Percentiles rank a stretch among this genome's conserved stretches.
phyloP scores from a whole-genome alignment of 1,284 basidiomycete genomes.

The Apiotrichum sp. region DNA sequence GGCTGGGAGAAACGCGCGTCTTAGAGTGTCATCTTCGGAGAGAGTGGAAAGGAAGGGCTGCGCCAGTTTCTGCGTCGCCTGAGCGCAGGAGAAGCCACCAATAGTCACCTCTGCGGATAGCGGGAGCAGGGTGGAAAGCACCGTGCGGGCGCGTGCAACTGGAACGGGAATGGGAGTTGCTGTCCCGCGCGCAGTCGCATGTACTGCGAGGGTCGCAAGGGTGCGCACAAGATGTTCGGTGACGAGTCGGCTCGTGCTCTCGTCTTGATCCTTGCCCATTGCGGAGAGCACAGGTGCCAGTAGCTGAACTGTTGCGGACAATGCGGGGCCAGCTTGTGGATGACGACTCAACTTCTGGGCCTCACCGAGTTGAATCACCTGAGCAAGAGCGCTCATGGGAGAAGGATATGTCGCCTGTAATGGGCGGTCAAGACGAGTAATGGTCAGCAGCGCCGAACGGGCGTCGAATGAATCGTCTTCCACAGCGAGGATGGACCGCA shows the following conservation, averaged over 20 bases:
- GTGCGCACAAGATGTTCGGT: conserved; percentile 2
- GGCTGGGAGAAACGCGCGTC: background rate
- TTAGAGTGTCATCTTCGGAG: background rate
- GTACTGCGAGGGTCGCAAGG: conserved; percentile 7
- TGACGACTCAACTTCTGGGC: conserved; percentile 4
- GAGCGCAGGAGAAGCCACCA: background rate
- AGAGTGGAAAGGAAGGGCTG: conserved; percentile 1
- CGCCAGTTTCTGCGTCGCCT: background rate
- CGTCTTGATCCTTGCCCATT: too few species aligned
- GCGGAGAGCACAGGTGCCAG: too few species aligned
- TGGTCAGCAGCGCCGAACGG: background rate
- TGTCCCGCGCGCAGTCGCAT: conserved; percentile 5
- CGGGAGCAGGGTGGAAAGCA: conserved; percentile 3
- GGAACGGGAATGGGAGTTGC: conserved; percentile 1
- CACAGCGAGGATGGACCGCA: conserved; percentile 6
- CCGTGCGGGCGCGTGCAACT: background rate
- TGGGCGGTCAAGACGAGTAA: background rate
- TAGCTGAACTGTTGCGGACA: background rate
- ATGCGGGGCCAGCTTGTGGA: conserved; percentile 3
- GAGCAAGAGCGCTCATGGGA: background rate
- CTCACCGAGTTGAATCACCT: background rate
- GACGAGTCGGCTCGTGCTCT: background rate
- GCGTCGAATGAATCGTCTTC: background rate
- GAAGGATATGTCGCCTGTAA: background rate
- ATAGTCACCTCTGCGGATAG: background rate